Evolutionary conservation across 495 filamentous ascomycete genomes (phyloP).

Genomic region (Entonaema liquescens): DNA sequence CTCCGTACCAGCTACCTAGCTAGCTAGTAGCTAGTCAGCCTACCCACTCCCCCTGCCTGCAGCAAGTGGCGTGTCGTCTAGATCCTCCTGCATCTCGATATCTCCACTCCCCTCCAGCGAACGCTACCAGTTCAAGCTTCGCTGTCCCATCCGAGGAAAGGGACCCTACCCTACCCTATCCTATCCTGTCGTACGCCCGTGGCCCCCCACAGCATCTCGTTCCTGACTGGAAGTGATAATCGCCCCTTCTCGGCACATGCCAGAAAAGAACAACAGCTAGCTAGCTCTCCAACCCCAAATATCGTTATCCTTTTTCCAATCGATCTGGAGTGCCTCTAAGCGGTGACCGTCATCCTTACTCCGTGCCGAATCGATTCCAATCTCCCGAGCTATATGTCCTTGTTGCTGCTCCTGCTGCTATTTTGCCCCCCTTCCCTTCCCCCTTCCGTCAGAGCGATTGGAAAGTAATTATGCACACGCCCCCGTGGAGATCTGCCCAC

Average conservation of each 20-base stretch:
- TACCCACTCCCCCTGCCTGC: constrained; percentile 15
- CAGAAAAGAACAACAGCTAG: background rate
- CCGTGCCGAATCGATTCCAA: background rate
- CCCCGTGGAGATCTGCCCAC: constrained; percentile 35
- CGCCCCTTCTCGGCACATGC: constrained; percentile 23
- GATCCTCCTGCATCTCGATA: constrained; percentile 41
- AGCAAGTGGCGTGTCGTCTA: constrained; percentile 29
- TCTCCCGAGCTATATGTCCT: background rate
- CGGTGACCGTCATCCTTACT: background rate
- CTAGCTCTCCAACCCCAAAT: background rate
- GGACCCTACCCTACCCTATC: background rate
- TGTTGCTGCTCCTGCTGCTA: background rate
- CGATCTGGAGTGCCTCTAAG: no score
- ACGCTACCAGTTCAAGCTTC: constrained; percentile 10
- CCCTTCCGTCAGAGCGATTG: constrained; percentile 32
- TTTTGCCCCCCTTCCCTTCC: no score
- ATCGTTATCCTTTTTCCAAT: background rate
- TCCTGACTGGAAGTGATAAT: constrained; percentile 40
- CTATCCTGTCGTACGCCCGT: background rate
- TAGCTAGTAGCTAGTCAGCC: constrained; percentile 9
- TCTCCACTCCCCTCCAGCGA: constrained; percentile 26
- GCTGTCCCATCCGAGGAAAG: constrained; percentile 10
- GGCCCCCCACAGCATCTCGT: constrained; percentile 27
- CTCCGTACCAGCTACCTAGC: constrained; percentile 17
- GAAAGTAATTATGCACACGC: constrained; percentile 29